Conservation (phyloP, 345 rosid genomes). For the Ceriops tagal region DNA sequence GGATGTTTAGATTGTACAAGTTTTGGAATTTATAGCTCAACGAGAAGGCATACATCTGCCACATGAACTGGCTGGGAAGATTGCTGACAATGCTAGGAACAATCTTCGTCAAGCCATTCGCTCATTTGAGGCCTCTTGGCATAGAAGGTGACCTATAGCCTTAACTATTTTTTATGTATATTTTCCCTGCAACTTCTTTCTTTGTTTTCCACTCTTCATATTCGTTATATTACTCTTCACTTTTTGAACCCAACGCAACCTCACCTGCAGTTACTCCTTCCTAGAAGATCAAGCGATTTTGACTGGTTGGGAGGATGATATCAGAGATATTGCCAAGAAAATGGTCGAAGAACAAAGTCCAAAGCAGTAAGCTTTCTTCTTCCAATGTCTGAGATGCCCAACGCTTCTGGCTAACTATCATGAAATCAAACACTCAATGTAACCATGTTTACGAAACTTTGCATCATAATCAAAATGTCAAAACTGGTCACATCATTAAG, state of each 20-base stretch:
- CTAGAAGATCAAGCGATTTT: constrained; percentile 33
- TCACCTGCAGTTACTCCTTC: constrained; percentile 30
- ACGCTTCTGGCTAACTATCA: too few species aligned
- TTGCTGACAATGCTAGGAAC: constrained; percentile 43
- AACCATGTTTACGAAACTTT: too few species aligned
- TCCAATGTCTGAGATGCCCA: neutral
- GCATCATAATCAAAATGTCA: too few species aligned
- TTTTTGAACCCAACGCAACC: neutral
- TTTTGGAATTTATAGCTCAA: constrained; percentile 49
- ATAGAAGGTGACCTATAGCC: constrained; percentile 20
- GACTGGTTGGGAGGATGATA: constrained; percentile 63
- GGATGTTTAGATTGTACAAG: constrained; percentile 42
- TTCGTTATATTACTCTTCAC: neutral
- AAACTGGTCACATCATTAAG: too few species aligned
- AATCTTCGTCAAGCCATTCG: constrained; percentile 68
- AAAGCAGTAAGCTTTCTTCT: constrained; percentile 38
- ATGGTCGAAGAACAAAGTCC: constrained; percentile 57
- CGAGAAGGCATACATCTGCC: constrained; percentile 45
- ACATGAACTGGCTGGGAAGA: constrained; percentile 30
- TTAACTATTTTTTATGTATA: neutral
- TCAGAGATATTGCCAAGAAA: constrained; percentile 50
- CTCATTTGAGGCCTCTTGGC: constrained; percentile 54
- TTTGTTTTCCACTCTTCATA: neutral
- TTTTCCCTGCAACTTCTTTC: neutral
- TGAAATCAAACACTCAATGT: too few species aligned